These are phyloP conservation scores for Emericellopsis atlantica DNA, from an alignment of 2,329 filamentous ascomycete species.

Conservation along the genomic window DNA sequence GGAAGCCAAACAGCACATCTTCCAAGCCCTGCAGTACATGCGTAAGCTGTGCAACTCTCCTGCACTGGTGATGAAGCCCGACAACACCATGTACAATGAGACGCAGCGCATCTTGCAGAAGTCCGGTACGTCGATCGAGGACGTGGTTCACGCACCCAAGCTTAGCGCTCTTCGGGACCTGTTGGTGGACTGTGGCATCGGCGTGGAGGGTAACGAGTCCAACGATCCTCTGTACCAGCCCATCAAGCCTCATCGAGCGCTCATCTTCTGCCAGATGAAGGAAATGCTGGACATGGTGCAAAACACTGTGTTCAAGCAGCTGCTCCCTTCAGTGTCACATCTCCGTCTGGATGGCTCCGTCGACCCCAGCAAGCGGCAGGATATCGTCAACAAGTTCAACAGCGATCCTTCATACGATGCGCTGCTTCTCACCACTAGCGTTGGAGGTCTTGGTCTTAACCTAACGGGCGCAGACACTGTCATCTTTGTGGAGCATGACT, in stretches of 20 bases:
- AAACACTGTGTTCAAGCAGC: constrained; percentile 75
- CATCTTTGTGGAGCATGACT: constrained; percentile 98
- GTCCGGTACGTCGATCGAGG: constrained; percentile 71
- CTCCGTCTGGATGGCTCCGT: constrained; percentile 90
- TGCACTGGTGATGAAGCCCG: constrained; percentile 89
- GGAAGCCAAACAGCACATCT: constrained; percentile 94
- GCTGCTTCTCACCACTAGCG: constrained; percentile 83
- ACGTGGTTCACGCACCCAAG: constrained; percentile 83
- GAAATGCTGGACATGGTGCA: constrained; percentile 99
- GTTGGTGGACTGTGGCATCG: constrained; percentile 97
- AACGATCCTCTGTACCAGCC: constrained; percentile 57
- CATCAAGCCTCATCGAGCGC: constrained; percentile 88
- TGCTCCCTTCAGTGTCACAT: constrained; percentile 87
- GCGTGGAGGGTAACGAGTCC: constrained; percentile 52
- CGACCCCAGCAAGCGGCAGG: constrained; percentile 85
- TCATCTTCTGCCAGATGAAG: constrained; percentile 99
- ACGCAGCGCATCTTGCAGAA: constrained; percentile 70
- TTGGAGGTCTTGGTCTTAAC: constrained; percentile 89
- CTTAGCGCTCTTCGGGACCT: constrained; percentile 81
- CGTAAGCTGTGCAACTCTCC: constrained; percentile 98
- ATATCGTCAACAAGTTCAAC: constrained; percentile 98
- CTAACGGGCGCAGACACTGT: constrained; percentile 95
- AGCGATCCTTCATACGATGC: constrained; percentile 95
- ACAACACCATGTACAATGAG: constrained; percentile 78
- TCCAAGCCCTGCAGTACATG: constrained; percentile 99